Base-by-base conservation (phyloP, 2,329 filamentous ascomycete genomes). In the Fusarium buharicum region DNA sequence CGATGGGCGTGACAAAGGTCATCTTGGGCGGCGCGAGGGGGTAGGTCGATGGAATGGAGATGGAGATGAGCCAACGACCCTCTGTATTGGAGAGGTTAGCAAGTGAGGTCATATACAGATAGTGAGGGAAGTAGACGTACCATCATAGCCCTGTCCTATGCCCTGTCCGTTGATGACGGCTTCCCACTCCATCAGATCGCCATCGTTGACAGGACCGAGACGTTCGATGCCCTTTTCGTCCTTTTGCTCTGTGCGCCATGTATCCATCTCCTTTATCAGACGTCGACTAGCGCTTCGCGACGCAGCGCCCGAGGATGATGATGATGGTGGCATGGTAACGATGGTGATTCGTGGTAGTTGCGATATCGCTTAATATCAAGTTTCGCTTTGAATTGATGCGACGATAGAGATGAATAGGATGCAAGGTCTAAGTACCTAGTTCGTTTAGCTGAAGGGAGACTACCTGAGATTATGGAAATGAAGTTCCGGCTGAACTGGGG, bases 31-130 rank as follows among this genome's bases (percentile, higher is more conserved):
- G 90, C 1, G 84, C 77, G 54, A 90, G 83, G 4, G 95, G 95
- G 77, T 99, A 98, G 36, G 84, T 86, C 0, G 84, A 67, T 0
- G 95, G 93, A 70, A 98, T 85, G 46, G 81, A 74, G 75, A 99
- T 93, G 72, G 79, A 75, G 70, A 99, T 86, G 59, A 90, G 87
- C 93, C 93, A 99, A 70, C 89, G 86, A 61, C 95, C 95, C 54
- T 77, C 83, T 86, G 70, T 57, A 10, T 11, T 24, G 31, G 10
- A 20, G 20, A 16, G 30, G 31, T 55, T 49, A 55, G 45, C 11
- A 16, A 43, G 18, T 33, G 11, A 31, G 13, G 8, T 13, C 12
- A 14, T 50, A 44, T 8, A 20, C 4, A 56, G 50, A 24, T 30
- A 24, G 31, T 6, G 17, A 34, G 24, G 13, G 34, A 28, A 39